Evolutionary conservation across 176 grass and related monocot genomes (phyloP).

Genomic region (Zoysia pacifica): DNA sequence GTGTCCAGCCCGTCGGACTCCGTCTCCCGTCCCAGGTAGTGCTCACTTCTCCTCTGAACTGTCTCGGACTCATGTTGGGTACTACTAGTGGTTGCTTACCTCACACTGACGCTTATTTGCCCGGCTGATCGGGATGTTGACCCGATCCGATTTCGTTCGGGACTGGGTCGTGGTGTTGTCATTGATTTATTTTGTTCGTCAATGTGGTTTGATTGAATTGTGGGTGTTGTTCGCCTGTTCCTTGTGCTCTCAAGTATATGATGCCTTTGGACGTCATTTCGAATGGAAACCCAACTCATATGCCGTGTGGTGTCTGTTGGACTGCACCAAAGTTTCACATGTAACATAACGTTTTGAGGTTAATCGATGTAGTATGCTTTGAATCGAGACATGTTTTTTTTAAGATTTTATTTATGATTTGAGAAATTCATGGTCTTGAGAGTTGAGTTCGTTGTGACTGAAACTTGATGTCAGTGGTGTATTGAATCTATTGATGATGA

Average conservation of each 20-base stretch:
- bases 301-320: constrained; percentile 4
- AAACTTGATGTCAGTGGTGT: constrained; percentile 7
- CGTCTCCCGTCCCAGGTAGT: constrained; percentile 57
- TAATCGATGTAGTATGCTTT: constrained; percentile 2
- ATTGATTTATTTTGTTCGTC: not conserved
- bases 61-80: not conserved
- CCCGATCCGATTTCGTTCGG: not conserved
- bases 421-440: not conserved
- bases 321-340: not conserved
- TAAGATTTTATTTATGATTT: not conserved
- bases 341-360: not conserved
- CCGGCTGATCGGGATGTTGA: not conserved
- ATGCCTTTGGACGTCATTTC: constrained; percentile 1
- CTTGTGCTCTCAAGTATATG: not conserved
- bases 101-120: constrained; percentile 3
- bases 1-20: constrained; percentile 48
- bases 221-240: not conserved
- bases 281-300: not conserved
- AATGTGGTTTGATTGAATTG: constrained; percentile 6
- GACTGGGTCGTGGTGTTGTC: not conserved
- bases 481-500: not conserved
- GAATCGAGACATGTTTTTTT: not conserved
- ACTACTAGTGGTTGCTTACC: constrained; percentile 4
- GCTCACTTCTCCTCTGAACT: constrained; percentile 23
- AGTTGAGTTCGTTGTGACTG: not conserved